Evolutionary conservation across 805 yeast species (phyloP), one percentile per base, ranked within the genome.

Genomic region (Wickerhamiella sorbophila): DNA sequence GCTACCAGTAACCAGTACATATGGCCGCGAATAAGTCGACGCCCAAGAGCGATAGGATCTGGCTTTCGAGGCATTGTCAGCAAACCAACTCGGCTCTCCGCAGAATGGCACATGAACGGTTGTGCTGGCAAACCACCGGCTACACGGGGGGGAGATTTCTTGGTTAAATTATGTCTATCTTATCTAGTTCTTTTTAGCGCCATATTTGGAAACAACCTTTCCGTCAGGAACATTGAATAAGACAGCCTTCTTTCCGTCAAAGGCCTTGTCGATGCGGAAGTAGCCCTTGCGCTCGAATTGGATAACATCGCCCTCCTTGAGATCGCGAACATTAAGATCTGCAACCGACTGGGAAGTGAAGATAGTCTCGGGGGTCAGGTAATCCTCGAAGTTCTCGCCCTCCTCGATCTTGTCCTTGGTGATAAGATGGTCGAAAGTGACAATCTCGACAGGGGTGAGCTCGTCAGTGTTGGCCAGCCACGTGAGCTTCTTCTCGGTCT

Each of bases 241-340:
- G 39, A 80, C 78, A 48, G 75, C 79, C 48, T 75, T 74, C 52
- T 74, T 67, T 44, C 77, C 81, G 45, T 71, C 74, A 27, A 71
- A 58, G 45, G 63, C 56, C 49, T 67, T 51, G 52, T 88, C 97
- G 47, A 87, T 69, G 60, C 91, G 75, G 75, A 66, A 88, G 71
- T 85, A 88, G 54, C 97, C 97, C 69, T 88, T 88, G 71, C 97
- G 82, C 67, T 88, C 97, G 52, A 88, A 86, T 67, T 88, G 97
- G 52, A 88, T 76, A 44, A 87, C 69, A 52, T 84, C 95, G 50
- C 94, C 95, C 52, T 68, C 79, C 67, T 82, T 77, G 72, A 88
- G 71, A 40, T 70, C 64, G 56, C 72, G 72, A 48, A 87, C 74
- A 58, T 86, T 87, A 48, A 74, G 59, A 60, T 88, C 97, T 51